Evolutionary conservation across 2,329 filamentous ascomycete species (phyloP).

Genomic region (Alternaria metachromatica): DNA sequence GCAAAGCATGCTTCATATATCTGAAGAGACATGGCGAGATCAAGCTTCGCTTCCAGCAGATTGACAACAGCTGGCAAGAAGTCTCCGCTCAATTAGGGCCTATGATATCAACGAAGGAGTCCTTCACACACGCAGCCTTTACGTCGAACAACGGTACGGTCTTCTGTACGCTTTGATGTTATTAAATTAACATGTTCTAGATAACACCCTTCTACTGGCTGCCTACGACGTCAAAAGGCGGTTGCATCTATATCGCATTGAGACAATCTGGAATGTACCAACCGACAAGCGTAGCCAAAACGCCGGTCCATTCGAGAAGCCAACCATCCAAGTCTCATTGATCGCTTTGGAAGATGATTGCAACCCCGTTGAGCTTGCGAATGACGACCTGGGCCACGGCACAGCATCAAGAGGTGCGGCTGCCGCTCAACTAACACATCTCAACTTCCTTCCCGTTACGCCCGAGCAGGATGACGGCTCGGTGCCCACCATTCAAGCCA

Average conservation of each 20-base stretch:
- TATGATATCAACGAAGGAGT: constrained; percentile 65
- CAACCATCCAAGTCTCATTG: constrained; percentile 37
- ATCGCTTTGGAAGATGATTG: constrained; percentile 42
- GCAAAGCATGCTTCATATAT: constrained; percentile 76
- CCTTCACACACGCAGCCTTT: constrained; percentile 51
- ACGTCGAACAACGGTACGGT: constrained; percentile 74
- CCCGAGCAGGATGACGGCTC: constrained; percentile 66
- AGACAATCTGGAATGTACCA: constrained; percentile 73
- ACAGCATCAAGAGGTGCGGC: constrained; percentile 32
- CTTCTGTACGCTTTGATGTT: constrained; percentile 34
- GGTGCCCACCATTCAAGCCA: constrained; percentile 71
- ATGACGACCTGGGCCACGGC: constrained; percentile 30
- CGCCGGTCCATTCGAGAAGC: constrained; percentile 48
- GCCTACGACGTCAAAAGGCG: constrained; percentile 74
- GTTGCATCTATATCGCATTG: constrained; percentile 75
- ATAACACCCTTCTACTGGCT: constrained; percentile 65
- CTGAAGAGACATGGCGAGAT: constrained; percentile 77
- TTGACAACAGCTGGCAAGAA: constrained; percentile 74
- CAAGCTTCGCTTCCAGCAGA: constrained; percentile 78
- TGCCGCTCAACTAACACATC: constrained; percentile 65
- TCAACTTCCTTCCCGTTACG: constrained; percentile 74
- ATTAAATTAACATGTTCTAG: constrained; percentile 25
- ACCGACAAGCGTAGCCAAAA: constrained; percentile 63
- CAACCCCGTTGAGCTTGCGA: constrained; percentile 34
- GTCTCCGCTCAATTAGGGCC: constrained; percentile 76